A percentile compares a stretch with the other conserved stretches of the same genome.
Conservation (phyloP, 148 eudicot genomes). For the Spergularia bocconei region DNA sequence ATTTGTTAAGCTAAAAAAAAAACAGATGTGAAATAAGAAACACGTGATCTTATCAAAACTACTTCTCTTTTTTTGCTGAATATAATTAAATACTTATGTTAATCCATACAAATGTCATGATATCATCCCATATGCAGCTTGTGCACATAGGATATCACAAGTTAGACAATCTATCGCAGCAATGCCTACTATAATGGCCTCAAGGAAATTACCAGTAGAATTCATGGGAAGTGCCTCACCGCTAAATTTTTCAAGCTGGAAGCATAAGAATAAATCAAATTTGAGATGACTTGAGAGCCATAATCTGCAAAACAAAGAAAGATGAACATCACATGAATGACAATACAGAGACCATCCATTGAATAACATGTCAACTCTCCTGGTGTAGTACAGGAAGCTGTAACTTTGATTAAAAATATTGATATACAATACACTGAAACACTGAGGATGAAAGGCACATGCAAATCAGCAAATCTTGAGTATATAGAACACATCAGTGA, state of each 20-base stretch:
- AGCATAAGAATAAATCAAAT: conserved; percentile 55
- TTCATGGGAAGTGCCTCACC: conserved; percentile 81
- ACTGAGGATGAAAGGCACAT: not conserved
- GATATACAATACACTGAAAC: not conserved
- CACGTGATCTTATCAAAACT: not conserved
- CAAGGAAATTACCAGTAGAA: conserved; percentile 47
- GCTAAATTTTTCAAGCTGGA: conserved; percentile 57
- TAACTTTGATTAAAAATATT: not conserved
- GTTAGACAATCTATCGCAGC: conserved; percentile 15
- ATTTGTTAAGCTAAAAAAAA: not conserved
- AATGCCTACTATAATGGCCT: conserved; percentile 27
- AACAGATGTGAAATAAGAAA: not conserved
- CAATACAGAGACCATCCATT: conserved; percentile 11
- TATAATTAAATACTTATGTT: not conserved
- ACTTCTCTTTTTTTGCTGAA: too few relatives aligned
- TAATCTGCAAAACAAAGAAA: conserved; percentile 42
- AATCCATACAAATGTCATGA: not conserved
- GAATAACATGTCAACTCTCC: not conserved
- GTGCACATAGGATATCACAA: not conserved
- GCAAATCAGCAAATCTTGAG: not conserved
- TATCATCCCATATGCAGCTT: not conserved
- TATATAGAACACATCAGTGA: not conserved
- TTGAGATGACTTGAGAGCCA: conserved; percentile 47
- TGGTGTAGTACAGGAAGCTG: not conserved
- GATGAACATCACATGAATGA: conserved; percentile 16